Evolutionary conservation across 192 early-diverging fungal genomes (phyloP), one percentile per base, ranked within the genome.

Genomic region (Backusella luteola): DNA sequence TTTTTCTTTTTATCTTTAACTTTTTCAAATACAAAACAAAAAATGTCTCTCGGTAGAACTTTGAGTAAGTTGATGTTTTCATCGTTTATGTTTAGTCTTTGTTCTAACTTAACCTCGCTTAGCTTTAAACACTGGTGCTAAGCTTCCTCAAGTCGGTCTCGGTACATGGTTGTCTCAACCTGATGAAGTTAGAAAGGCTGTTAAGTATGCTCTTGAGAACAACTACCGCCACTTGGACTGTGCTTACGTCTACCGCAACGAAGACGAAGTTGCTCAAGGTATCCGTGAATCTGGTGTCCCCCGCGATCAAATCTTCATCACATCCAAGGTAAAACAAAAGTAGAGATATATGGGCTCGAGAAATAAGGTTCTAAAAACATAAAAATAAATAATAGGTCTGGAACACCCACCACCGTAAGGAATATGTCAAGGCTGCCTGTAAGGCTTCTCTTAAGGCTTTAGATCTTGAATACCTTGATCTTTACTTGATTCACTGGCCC

Each of bases 401-500:
- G 86, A 88, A 93, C 77, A 90, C 79, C 70, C 79, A 80, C 21
- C 91, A 94, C 76, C 87, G 88, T 0, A 85, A 89, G 19, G 86
- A 93, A 76, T 83, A 91, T 53, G 91, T 96, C 3, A 69, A 77
- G 1, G 80, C 82, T 38, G 93, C 91, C 0, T 75, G 92, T 17
- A 83, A 91, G 77, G 81, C 84, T 34, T 91, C 93, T 6, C 88
- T 96, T 44, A 79, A 84, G 41, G 91, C 91, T 77, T 86, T 96
- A 15, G 84, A 87, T 46, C 69, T 94, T 39, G 87, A 92, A 21
- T 95, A 97, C 78, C 84, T 97, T 56, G 95, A 97, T 74, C 76
- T 96, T 69, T 93, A 95, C 76, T 85, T 97, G 35, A 86, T 96
- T 75, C 95, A 96, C 86, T 96, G 92, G 93, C 95, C 95, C 0